phyloP scores from a whole-genome alignment of 148 eudicot genomes.

The Nepenthes mirabilis region DNA sequence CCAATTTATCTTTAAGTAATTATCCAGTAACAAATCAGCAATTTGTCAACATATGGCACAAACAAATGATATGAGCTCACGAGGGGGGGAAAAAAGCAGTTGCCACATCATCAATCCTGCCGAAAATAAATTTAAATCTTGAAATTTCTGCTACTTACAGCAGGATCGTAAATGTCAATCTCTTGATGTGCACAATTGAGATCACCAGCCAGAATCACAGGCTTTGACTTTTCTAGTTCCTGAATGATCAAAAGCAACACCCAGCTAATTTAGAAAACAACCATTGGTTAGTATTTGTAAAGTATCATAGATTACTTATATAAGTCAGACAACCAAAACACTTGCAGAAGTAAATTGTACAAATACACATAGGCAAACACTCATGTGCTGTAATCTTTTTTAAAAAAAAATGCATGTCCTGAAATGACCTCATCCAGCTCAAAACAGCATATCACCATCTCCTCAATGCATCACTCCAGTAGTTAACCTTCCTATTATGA shows the following conservation, averaged over 20 bases:
- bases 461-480: too few species aligned
- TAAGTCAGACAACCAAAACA: too few species aligned
- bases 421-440: too few species aligned
- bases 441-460: too few species aligned
- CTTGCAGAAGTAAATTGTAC: too few species aligned
- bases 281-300: background rate
- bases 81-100: background rate
- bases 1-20: too few species aligned
- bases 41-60: background rate
- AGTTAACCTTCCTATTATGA: too few species aligned
- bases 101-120: background rate
- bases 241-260: slow-evolving; percentile 19
- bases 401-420: too few species aligned
- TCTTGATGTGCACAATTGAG: slow-evolving; percentile 94
- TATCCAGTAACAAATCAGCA: too few species aligned
- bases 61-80: background rate
- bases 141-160: slow-evolving; percentile 37
- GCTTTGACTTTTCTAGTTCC: slow-evolving; percentile 92
- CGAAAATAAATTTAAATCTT: background rate
- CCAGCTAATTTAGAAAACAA: background rate
- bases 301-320: background rate
- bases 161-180: slow-evolving; percentile 90
- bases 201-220: slow-evolving; percentile 93
- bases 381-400: too few species aligned
- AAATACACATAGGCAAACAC: too few species aligned